phyloP scores from a whole-genome alignment of 139 green algal species.

The Chloropicon primus region DNA sequence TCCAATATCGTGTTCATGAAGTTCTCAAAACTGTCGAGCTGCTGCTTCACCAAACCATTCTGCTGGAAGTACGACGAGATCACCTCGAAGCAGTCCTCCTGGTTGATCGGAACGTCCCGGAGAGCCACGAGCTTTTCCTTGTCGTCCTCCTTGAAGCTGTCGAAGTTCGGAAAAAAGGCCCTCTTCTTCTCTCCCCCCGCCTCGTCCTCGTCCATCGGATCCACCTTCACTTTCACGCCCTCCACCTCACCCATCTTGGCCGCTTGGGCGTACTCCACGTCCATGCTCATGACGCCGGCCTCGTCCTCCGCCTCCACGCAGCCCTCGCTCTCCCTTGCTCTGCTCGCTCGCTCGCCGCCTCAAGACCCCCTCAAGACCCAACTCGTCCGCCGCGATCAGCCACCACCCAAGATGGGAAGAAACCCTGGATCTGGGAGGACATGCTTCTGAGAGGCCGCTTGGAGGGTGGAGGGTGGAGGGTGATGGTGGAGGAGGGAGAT shows the following conservation, averaged over 20 bases:
- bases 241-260: not conserved
- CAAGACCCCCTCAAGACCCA: too few species aligned
- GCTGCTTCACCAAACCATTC: constrained; percentile 92
- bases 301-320: too few species aligned
- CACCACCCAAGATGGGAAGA: too few species aligned
- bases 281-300: not conserved
- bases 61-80: constrained; percentile 87
- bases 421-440: too few species aligned
- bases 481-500: too few species aligned
- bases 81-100: constrained; percentile 69
- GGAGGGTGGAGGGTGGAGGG: too few species aligned
- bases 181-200: not conserved
- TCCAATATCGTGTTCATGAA: constrained; percentile 95
- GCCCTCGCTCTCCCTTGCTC: too few species aligned
- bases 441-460: too few species aligned
- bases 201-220: too few species aligned
- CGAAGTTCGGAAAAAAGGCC: not conserved
- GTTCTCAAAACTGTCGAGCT: constrained; percentile 98
- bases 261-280: not conserved
- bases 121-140: not conserved
- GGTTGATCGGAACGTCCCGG: constrained; percentile 14
- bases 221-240: not conserved
- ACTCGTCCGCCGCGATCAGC: too few species aligned
- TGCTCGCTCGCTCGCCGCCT: too few species aligned
- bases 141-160: not conserved